phyloP scores from a whole-genome alignment of 139 green algal genomes.

The Chlorella sp. region DNA sequence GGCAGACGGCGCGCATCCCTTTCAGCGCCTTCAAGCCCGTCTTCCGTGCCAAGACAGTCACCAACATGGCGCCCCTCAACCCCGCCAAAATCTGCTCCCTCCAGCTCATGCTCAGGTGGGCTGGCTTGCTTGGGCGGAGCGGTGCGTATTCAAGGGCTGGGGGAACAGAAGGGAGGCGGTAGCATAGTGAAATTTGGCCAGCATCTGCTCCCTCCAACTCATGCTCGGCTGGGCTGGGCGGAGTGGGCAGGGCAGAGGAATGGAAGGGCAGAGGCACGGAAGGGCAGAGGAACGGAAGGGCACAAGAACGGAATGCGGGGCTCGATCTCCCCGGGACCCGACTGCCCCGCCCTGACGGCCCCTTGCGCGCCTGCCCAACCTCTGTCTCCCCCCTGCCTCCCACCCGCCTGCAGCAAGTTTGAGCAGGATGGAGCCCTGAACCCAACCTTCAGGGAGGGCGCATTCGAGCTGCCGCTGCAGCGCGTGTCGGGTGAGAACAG shows the following conservation, averaged over 20 bases:
- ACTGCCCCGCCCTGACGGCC: no score
- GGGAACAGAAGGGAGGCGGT: background rate
- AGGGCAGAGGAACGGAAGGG: background rate
- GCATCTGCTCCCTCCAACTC: constrained; percentile 63
- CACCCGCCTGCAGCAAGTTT: constrained; percentile 89
- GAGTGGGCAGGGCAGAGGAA: background rate
- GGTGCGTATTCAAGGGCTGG: background rate
- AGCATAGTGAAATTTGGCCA: no score
- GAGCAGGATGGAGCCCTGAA: constrained; percentile 94
- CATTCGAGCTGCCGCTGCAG: constrained; percentile 83
- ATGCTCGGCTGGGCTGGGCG: background rate
- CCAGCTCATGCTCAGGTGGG: constrained; percentile 43
- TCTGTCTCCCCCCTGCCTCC: background rate
- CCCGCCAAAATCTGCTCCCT: constrained; percentile 61
- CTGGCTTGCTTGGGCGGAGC: background rate
- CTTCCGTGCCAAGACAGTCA: constrained; percentile 79
- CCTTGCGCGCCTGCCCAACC: background rate
- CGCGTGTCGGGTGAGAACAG: constrained; percentile 47
- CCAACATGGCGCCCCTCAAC: constrained; percentile 58
- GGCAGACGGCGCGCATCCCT: constrained; percentile 81
- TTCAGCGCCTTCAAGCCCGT: constrained; percentile 88
- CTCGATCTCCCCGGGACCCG: no score
- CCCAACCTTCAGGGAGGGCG: constrained; percentile 79
- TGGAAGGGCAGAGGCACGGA: no score
- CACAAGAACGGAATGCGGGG: background rate